phyloP scores from a whole-genome alignment of 768 basidiomycete species.

The Leccinum aurantiacum region DNA sequence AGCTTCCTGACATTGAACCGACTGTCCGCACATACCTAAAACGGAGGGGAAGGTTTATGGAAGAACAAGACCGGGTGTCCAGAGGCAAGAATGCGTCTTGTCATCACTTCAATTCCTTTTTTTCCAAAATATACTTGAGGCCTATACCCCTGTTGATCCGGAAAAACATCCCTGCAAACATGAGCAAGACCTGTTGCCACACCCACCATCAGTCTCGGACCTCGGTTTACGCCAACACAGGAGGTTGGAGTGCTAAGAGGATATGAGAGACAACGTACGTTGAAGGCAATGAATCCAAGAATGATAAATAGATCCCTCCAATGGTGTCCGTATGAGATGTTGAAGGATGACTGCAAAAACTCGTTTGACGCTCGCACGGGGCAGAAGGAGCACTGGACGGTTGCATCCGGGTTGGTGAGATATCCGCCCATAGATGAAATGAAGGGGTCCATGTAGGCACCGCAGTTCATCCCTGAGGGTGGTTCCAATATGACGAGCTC shows the following conservation, averaged over 20 bases:
- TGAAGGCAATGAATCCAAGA: constrained; percentile 38
- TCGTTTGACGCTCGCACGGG: constrained; percentile 51
- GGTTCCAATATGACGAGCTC: constrained; percentile 58
- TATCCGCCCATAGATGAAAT: constrained; percentile 54
- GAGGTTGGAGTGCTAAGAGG: not conserved
- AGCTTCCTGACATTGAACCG: no score
- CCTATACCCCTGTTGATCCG: constrained; percentile 21
- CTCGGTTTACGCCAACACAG: not conserved
- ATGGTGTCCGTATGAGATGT: constrained; percentile 6
- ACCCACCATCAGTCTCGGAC: not conserved
- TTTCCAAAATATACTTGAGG: not conserved
- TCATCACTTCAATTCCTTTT: not conserved
- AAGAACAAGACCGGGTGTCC: not conserved
- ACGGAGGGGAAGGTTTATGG: no score
- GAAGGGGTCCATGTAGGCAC: constrained; percentile 49
- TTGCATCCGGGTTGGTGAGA: constrained; percentile 53
- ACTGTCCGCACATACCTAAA: no score
- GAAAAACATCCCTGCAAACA: constrained; percentile 33
- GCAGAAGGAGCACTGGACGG: constrained; percentile 56
- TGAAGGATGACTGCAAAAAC: constrained; percentile 19
- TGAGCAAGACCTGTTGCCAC: constrained; percentile 26
- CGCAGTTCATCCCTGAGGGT: constrained; percentile 53
- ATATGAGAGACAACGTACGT: constrained; percentile 32
- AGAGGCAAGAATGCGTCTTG: not conserved
- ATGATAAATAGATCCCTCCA: constrained; percentile 16